Conservation (phyloP, 192 early-diverging fungal genomes). For the Coemansia sp. region DNA sequence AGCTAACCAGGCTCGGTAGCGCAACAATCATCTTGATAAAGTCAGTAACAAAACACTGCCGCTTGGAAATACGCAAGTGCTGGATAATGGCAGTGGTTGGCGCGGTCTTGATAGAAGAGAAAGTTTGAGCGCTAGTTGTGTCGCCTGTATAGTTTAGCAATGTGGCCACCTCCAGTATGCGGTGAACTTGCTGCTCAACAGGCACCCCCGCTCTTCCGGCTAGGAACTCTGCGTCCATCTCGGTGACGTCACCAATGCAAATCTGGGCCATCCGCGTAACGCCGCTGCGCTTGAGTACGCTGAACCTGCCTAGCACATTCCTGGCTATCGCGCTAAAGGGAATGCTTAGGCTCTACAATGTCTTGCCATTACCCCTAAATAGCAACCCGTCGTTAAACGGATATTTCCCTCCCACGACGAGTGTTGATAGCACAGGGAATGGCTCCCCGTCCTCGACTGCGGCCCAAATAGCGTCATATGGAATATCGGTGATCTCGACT, state of each 20-base stretch:
- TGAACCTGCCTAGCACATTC: background rate
- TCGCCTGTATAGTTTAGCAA: background rate
- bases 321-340: background rate
- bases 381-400: slow-evolving; percentile 1
- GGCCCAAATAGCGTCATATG: background rate
- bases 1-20: background rate
- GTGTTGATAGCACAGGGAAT: background rate
- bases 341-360: background rate
- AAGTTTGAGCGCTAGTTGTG: background rate
- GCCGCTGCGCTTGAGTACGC: background rate
- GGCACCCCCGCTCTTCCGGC: background rate
- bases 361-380: background rate
- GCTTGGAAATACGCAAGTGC: background rate
- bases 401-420: background rate
- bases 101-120: background rate
- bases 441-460: background rate
- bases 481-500: background rate
- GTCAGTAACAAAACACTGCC: background rate
- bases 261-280: background rate
- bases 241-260: background rate
- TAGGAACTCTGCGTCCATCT: background rate
- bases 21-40: background rate
- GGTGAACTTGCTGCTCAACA: background rate
- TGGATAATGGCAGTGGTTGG: background rate
- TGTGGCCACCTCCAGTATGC: background rate